phyloP scores from a whole-genome alignment of 140 eudicot genomes.

The Anethum foeniculum region DNA sequence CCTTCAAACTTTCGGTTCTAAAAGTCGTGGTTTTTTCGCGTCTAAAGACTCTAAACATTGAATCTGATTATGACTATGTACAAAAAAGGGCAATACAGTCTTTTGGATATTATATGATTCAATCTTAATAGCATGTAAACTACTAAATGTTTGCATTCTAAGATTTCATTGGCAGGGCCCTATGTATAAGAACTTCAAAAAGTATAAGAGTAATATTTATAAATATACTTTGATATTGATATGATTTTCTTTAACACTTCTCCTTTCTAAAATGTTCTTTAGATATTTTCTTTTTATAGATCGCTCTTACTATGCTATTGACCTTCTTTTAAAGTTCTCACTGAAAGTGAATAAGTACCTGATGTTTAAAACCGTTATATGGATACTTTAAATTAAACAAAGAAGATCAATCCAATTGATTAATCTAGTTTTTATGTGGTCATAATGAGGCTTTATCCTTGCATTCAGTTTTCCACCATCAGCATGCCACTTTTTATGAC shows the following conservation, averaged over 20 bases:
- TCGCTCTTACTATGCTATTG: neutral
- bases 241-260: too few relatives aligned
- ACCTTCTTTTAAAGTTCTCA: too few relatives aligned
- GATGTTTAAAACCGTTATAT: neutral
- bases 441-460: neutral
- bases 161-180: neutral
- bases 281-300: neutral
- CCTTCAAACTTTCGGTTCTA: neutral
- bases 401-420: neutral
- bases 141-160: neutral
- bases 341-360: neutral
- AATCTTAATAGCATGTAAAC: neutral
- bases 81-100: too few relatives aligned
- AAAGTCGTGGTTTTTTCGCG: neutral
- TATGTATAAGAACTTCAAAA: neutral
- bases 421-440: neutral
- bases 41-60: too few relatives aligned
- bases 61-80: too few relatives aligned
- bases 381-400: neutral
- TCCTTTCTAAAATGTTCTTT: neutral
- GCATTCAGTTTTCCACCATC: neutral
- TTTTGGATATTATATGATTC: too few relatives aligned
- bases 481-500: neutral
- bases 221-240: too few relatives aligned
- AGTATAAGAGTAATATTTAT: too few relatives aligned